Percentiles rank a stretch among this genome's conserved stretches.
Evolutionary conservation across 768 basidiomycete species (phyloP).

Genomic region (Candolleomyces efflorescens): DNA sequence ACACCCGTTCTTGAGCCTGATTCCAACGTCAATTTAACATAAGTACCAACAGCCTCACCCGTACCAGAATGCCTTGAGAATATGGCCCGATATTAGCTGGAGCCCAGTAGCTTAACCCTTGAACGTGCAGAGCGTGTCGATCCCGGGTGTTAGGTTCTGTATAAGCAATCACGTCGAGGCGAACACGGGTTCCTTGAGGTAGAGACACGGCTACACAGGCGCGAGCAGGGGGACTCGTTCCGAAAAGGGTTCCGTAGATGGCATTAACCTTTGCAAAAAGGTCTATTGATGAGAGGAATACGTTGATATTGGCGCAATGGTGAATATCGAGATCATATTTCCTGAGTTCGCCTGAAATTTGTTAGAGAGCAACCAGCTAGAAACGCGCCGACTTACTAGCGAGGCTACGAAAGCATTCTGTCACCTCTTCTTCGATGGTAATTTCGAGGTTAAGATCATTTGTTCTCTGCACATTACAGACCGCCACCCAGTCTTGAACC

Average conservation of each 20-base stretch:
- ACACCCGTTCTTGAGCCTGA: conserved; percentile 73
- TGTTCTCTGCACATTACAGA: conserved; percentile 50
- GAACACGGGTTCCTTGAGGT: conserved; percentile 49
- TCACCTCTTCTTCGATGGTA: conserved; percentile 69
- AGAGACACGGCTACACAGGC: conserved; percentile 89
- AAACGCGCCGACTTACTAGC: conserved; percentile 40
- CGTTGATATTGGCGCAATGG: conserved; percentile 71
- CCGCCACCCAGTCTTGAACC: conserved; percentile 63
- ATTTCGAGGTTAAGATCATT: conserved; percentile 16
- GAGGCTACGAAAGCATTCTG: conserved; percentile 59
- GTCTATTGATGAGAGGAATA: conserved; percentile 80
- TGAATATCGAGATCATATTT: conserved; percentile 46
- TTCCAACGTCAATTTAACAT: conserved; percentile 1
- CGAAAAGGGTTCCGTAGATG: conserved; percentile 80
- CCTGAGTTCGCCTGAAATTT: conserved; percentile 47
- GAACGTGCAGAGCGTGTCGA: conserved; percentile 85
- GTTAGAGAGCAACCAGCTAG: background rate
- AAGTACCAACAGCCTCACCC: background rate
- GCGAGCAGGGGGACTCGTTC: conserved; percentile 86
- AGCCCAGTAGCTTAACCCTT: conserved; percentile 97
- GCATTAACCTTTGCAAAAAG: conserved; percentile 75
- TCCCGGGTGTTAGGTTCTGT: conserved; percentile 32
- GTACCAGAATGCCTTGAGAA: conserved; percentile 85
- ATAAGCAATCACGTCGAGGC: conserved; percentile 83
- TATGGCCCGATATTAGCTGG: conserved; percentile 99